Conservation (phyloP, 306 rosid species). For the Glycine latifolia region DNA sequence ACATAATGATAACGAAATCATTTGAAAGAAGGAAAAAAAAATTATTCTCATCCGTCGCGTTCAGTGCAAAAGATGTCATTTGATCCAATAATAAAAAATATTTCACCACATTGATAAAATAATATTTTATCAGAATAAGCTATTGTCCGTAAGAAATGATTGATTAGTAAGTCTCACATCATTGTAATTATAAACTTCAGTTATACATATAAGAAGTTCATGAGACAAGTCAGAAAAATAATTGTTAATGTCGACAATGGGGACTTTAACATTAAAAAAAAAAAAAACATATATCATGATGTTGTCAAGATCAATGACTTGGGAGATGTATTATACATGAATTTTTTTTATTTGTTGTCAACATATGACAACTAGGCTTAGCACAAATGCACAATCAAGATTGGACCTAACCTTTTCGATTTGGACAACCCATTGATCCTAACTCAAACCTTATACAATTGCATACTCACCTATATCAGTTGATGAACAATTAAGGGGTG, state of each 20-base stretch:
- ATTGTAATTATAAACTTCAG: background rate
- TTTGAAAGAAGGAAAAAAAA: background rate
- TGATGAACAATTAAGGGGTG: background rate
- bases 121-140: background rate
- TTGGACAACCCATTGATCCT: background rate
- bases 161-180: background rate
- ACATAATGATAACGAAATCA: background rate
- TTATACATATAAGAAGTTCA: background rate
- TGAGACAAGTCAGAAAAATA: conserved; percentile 6
- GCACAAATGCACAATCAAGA: background rate
- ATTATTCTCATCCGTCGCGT: too few species aligned
- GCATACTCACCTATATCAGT: background rate
- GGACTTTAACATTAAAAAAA: too few species aligned
- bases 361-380: background rate
- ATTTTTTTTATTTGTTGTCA: background rate
- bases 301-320: background rate
- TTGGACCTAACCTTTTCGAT: background rate
- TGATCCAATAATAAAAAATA: too few species aligned
- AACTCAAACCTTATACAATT: background rate
- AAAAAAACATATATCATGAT: too few species aligned
- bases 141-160: background rate
- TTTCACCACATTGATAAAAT: background rate
- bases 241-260: background rate
- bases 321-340: background rate
- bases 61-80: too few species aligned